These are phyloP conservation scores for Neonectria ditissima DNA, from an alignment of 2,329 filamentous ascomycete genomes.

Conservation along the genomic window DNA sequence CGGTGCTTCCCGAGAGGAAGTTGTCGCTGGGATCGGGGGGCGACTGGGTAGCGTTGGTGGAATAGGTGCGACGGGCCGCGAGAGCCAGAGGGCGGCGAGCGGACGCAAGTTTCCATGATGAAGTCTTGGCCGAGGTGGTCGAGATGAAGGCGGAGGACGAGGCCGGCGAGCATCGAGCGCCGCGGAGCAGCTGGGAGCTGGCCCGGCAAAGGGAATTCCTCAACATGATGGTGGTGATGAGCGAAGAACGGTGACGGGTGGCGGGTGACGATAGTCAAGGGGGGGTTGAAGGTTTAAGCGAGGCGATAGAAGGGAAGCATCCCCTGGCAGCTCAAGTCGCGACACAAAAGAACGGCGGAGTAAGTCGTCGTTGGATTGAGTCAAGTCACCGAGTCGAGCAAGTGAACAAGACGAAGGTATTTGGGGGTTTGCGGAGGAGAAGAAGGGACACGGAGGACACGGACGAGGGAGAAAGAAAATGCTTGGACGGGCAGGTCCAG, in stretches of 20 bases:
- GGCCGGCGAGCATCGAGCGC: conserved; percentile 61
- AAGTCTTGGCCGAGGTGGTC: conserved; percentile 53
- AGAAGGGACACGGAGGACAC: conserved; percentile 21
- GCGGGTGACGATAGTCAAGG: conserved; percentile 35
- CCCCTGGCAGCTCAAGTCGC: conserved; percentile 48
- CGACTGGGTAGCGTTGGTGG: conserved; percentile 64
- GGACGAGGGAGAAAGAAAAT: conserved; percentile 42
- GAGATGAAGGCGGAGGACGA: conserved; percentile 58
- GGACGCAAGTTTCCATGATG: conserved; percentile 59
- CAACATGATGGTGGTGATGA: conserved; percentile 71
- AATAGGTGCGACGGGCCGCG: conserved; percentile 64
- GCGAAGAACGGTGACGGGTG: conserved; percentile 30
- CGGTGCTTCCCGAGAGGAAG: conserved; percentile 96
- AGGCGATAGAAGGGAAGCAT: conserved; percentile 47
- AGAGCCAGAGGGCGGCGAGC: conserved; percentile 63
- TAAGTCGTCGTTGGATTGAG: conserved; percentile 57
- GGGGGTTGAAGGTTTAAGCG: conserved; percentile 31
- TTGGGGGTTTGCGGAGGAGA: conserved; percentile 29
- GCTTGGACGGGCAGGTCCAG: conserved; percentile 17
- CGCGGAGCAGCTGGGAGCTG: conserved; percentile 71
- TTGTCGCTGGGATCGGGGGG: conserved; percentile 88
- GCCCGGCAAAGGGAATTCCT: conserved; percentile 75
- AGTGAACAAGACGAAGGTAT: conserved; percentile 29
- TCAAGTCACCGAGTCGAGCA: conserved; percentile 29
- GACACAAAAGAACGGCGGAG: conserved; percentile 60